A percentile compares a stretch with the other conserved stretches of the same genome.
Conservation (phyloP, 305 asterid species). For the Rubia balearica region DNA sequence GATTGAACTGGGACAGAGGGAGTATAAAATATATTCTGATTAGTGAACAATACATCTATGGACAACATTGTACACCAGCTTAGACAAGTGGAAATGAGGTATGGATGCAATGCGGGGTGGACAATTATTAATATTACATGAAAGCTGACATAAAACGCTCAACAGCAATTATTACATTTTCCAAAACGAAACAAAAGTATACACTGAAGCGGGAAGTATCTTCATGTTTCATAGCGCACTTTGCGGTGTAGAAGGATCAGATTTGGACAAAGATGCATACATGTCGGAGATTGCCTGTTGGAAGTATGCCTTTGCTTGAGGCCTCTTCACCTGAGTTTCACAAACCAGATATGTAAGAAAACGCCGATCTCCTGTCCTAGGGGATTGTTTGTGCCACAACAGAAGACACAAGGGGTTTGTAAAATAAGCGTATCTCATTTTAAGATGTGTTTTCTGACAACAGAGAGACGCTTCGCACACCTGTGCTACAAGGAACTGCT, state of each 20-base stretch:
- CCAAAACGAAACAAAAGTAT: neutral
- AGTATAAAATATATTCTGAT: too few species aligned
- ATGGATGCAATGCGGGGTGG: neutral
- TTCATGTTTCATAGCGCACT: slow-evolving; percentile 26
- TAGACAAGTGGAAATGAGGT: too few species aligned
- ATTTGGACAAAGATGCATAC: slow-evolving; percentile 60
- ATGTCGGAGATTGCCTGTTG: slow-evolving; percentile 68
- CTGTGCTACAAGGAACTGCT: neutral
- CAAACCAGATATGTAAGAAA: neutral
- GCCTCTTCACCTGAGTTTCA: slow-evolving; percentile 65
- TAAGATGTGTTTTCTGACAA: neutral
- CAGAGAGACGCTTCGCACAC: neutral
- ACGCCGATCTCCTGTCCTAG: neutral
- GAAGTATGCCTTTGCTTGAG: slow-evolving; percentile 83
- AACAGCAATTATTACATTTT: neutral
- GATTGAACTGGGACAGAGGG: too few species aligned
- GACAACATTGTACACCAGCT: too few species aligned
- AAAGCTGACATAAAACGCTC: neutral
- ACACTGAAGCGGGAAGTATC: neutral
- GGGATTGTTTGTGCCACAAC: too few species aligned
- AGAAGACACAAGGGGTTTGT: too few species aligned
- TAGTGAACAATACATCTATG: too few species aligned
- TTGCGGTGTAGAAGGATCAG: slow-evolving; percentile 54
- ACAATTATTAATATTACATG: neutral
- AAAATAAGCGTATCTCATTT: neutral